Evolutionary conservation across 2,329 filamentous ascomycete genomes (phyloP).

Genomic region (Aureobasidium sp.): DNA sequence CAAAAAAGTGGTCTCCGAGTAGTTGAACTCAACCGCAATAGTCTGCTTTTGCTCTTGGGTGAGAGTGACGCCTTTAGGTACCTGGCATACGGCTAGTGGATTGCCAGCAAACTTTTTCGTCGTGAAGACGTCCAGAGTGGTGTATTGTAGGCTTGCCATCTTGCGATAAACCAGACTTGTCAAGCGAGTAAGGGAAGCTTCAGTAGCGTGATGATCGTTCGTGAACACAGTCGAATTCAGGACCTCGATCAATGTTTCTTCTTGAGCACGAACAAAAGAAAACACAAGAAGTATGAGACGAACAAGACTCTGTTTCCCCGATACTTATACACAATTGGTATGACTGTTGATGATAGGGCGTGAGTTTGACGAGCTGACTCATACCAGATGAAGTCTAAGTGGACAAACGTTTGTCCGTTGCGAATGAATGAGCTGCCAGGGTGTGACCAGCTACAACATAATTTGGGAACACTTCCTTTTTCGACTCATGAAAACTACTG

Average conservation of each 20-base stretch:
- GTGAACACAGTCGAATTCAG: neutral
- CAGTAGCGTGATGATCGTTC: too few relatives aligned
- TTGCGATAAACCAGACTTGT: neutral
- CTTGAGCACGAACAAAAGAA: neutral
- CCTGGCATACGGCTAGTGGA: conserved; percentile 46
- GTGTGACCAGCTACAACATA: neutral
- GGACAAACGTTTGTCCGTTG: neutral
- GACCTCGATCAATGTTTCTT: neutral
- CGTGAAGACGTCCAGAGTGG: conserved; percentile 42
- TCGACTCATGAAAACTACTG: neutral
- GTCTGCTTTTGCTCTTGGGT: conserved; percentile 44
- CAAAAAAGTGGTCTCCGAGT: conserved; percentile 48
- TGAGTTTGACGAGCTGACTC: neutral
- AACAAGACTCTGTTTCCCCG: neutral
- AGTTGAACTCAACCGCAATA: conserved; percentile 50
- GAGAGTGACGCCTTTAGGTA: conserved; percentile 28
- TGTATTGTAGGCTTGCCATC: conserved; percentile 19
- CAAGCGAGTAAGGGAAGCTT: neutral
- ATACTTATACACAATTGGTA: neutral
- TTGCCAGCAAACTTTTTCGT: conserved; percentile 42
- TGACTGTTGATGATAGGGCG: neutral
- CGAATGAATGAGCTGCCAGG: neutral
- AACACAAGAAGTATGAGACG: neutral
- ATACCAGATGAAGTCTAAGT: neutral
- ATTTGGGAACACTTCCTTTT: neutral